phyloP scores from a whole-genome alignment of 78 protist genomes.

The Dictyostelium citrinum region DNA sequence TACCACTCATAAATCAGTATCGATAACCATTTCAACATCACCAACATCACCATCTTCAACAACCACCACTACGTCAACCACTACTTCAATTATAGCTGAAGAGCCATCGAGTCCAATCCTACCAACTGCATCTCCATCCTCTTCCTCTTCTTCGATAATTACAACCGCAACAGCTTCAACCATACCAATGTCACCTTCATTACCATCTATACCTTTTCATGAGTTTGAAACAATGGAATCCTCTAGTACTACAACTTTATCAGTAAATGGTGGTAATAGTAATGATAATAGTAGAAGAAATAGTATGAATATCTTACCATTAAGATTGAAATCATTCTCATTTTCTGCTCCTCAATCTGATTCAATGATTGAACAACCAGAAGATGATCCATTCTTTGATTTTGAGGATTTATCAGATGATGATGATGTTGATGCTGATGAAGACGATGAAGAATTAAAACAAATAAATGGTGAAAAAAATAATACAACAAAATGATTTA shows the following conservation, averaged over 20 bases:
- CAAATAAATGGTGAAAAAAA: background rate
- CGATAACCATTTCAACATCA: slow-evolving; percentile 30
- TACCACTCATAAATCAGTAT: slow-evolving; percentile 39
- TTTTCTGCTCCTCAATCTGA: background rate
- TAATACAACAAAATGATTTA: background rate
- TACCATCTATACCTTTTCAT: background rate
- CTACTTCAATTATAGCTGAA: background rate
- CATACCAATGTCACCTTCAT: background rate
- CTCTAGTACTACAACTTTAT: background rate
- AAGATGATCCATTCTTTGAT: slow-evolving; percentile 30
- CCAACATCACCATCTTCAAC: slow-evolving; percentile 31
- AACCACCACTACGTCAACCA: background rate
- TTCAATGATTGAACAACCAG: background rate
- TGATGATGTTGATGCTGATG: background rate
- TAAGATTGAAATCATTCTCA: slow-evolving; percentile 13
- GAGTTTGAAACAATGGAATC: background rate
- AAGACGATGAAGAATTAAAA: background rate
- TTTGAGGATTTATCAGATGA: background rate
- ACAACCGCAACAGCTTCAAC: background rate
- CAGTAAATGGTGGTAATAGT: background rate
- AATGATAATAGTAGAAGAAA: background rate
- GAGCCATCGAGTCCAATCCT: slow-evolving; percentile 1
- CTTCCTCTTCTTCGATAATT: no score
- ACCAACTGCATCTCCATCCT: background rate
- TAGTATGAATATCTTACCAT: background rate